Conservation (phyloP, 768 basidiomycete species). For the Suillus brevipes region DNA sequence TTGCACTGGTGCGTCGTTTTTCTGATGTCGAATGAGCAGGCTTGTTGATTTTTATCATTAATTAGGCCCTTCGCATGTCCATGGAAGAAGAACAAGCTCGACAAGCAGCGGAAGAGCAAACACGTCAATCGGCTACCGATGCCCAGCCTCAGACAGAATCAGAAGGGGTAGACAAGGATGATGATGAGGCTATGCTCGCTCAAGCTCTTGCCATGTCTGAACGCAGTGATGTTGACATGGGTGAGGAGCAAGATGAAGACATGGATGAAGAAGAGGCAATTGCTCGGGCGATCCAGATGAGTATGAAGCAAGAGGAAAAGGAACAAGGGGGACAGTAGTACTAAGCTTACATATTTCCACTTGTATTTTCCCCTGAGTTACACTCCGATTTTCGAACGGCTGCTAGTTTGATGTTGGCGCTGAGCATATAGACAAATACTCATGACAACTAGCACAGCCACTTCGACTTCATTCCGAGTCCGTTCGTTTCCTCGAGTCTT, state of each 20-base stretch:
- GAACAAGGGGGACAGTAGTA: slow-evolving; percentile 38
- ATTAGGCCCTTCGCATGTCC: slow-evolving; percentile 92
- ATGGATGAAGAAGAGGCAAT: slow-evolving; percentile 89
- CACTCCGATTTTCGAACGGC: not conserved
- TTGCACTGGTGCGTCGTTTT: slow-evolving; percentile 77
- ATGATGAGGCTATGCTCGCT: slow-evolving; percentile 77
- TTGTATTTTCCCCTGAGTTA: not conserved
- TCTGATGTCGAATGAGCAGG: slow-evolving; percentile 6
- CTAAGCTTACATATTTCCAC: not conserved
- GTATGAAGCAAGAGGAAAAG: slow-evolving; percentile 68
- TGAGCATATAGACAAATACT: not conserved
- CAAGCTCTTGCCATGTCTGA: slow-evolving; percentile 78
- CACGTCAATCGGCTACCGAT: slow-evolving; percentile 28
- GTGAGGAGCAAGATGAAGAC: slow-evolving; percentile 59
- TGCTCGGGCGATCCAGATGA: slow-evolving; percentile 89
- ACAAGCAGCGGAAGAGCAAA: slow-evolving; percentile 48
- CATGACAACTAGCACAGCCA: slow-evolving; percentile 2
- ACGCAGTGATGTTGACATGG: slow-evolving; percentile 54
- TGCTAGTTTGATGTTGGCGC: not conserved
- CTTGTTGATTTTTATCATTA: not conserved
- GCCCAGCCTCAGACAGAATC: slow-evolving; percentile 29
- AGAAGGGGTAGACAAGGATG: slow-evolving; percentile 58
- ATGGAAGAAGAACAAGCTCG: slow-evolving; percentile 93
- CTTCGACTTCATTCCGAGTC: not conserved
- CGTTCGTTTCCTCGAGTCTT: not conserved